These are phyloP conservation scores for Pythium insidiosum DNA, from an alignment of 352 stramenopile genomes.

Conservation along the genomic window DNA sequence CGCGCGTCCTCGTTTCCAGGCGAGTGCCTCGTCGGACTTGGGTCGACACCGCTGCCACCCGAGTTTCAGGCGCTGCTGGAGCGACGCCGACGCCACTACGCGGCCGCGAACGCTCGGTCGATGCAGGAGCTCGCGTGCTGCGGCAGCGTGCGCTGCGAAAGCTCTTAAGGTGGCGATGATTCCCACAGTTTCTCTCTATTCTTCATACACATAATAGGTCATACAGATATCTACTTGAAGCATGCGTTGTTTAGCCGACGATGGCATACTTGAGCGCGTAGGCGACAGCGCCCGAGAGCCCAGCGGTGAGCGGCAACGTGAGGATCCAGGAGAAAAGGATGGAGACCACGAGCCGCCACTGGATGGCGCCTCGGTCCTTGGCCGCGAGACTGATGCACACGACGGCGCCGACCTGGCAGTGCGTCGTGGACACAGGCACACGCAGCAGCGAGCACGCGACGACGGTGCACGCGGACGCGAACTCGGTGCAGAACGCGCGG, in stretches of 20 bases:
- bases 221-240: too few species aligned
- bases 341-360: constrained; percentile 13
- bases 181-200: too few species aligned
- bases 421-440: constrained; percentile 46
- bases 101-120: too few species aligned
- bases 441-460: constrained; percentile 34
- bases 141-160: too few species aligned
- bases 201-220: too few species aligned
- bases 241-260: constrained; percentile 1
- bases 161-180: too few species aligned
- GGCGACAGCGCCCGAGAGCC: constrained; percentile 10
- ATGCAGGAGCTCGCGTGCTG: too few species aligned
- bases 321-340: constrained; percentile 19
- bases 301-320: constrained; percentile 18
- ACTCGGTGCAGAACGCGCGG: constrained; percentile 63
- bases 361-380: constrained; percentile 16
- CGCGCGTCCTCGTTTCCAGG: too few species aligned
- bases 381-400: constrained; percentile 28
- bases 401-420: constrained; percentile 58
- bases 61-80: constrained; percentile 24
- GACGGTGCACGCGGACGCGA: constrained; percentile 53
- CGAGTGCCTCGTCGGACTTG: constrained; percentile 40
- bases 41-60: constrained; percentile 26
- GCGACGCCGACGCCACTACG: constrained; percentile 29
- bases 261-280: constrained; percentile 6